These are phyloP conservation scores for Basipetospora chlamydospora DNA, from an alignment of 2,329 filamentous ascomycete genomes.

Conservation along the genomic window DNA sequence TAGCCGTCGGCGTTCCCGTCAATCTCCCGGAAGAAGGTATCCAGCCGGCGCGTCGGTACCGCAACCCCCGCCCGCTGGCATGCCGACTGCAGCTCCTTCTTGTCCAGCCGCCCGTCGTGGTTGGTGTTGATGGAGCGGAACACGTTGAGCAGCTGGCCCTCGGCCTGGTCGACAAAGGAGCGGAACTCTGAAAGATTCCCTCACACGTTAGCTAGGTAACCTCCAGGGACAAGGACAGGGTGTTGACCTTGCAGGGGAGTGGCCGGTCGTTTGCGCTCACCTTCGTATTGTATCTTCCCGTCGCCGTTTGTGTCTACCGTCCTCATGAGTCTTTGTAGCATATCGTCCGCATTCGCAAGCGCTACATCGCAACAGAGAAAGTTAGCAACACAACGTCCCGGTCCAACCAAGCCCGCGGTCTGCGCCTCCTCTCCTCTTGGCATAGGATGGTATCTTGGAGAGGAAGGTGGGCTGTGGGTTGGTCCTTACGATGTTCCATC, in stretches of 20 bases:
- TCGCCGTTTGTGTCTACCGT: constrained; percentile 78
- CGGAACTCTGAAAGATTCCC: constrained; percentile 77
- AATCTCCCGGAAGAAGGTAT: constrained; percentile 78
- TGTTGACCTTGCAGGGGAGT: too few species aligned
- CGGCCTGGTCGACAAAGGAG: constrained; percentile 73
- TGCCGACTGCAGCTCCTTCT: constrained; percentile 65
- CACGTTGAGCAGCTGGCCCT: constrained; percentile 65
- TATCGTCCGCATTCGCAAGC: constrained; percentile 79
- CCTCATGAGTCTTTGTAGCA: constrained; percentile 67
- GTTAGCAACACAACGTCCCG: background rate
- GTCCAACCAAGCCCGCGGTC: too few species aligned
- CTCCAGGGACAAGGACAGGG: constrained; percentile 7
- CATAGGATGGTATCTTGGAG: too few species aligned
- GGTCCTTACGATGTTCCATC: constrained; percentile 71
- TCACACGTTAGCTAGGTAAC: constrained; percentile 2
- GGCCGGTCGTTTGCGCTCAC: too few species aligned
- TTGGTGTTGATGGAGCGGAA: constrained; percentile 82
- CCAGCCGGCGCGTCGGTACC: constrained; percentile 62
- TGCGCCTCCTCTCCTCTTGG: too few species aligned
- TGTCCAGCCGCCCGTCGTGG: constrained; percentile 72
- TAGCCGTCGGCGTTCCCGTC: constrained; percentile 78
- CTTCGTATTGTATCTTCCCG: constrained; percentile 80
- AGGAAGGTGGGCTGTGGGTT: too few species aligned
- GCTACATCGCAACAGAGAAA: constrained; percentile 21
- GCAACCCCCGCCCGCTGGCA: constrained; percentile 66